phyloP scores from a whole-genome alignment of 495 filamentous ascomycete species.

The Podospora pseudoanserina region DNA sequence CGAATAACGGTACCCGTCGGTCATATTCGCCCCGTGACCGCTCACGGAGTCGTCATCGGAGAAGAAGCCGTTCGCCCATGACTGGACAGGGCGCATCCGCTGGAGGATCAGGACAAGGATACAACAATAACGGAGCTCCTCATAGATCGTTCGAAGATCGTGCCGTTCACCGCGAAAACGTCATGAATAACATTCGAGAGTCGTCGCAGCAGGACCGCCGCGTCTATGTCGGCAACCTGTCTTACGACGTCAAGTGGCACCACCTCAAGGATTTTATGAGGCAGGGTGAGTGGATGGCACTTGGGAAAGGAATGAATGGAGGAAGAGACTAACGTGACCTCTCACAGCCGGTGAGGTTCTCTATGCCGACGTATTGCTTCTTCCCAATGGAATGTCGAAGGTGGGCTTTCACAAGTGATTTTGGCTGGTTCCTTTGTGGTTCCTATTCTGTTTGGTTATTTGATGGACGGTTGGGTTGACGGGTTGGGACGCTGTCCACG shows the following conservation, averaged over 20 bases:
- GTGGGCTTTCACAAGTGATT: conserved; percentile 92
- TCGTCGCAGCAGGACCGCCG: conserved; percentile 97
- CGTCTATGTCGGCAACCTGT: conserved; percentile 98
- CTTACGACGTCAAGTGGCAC: conserved; percentile 99
- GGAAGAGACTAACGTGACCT: not conserved
- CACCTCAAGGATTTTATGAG: conserved; percentile 99
- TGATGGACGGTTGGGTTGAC: conserved; percentile 99
- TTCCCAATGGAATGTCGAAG: conserved; percentile 99
- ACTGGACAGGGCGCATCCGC: conserved; percentile 65
- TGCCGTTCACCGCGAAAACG: conserved; percentile 79
- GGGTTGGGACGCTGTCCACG: conserved; percentile 89
- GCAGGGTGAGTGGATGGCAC: conserved; percentile 69
- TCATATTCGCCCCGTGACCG: conserved; percentile 92
- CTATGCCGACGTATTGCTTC: conserved; percentile 98
- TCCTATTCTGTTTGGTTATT: conserved; percentile 67
- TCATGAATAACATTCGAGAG: conserved; percentile 91
- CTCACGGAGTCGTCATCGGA: conserved; percentile 68
- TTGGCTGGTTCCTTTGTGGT: conserved; percentile 75
- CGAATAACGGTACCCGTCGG: conserved; percentile 54
- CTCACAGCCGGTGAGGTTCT: conserved; percentile 91
- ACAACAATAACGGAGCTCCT: conserved; percentile 62
- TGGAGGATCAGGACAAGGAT: conserved; percentile 56
- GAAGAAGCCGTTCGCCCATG: conserved; percentile 83
- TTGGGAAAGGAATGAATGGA: not conserved
- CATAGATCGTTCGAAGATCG: conserved; percentile 80